These are phyloP conservation scores for Pyrenochaeta sp. DNA, from an alignment of 2,329 filamentous ascomycete species.

Conservation along the genomic window DNA sequence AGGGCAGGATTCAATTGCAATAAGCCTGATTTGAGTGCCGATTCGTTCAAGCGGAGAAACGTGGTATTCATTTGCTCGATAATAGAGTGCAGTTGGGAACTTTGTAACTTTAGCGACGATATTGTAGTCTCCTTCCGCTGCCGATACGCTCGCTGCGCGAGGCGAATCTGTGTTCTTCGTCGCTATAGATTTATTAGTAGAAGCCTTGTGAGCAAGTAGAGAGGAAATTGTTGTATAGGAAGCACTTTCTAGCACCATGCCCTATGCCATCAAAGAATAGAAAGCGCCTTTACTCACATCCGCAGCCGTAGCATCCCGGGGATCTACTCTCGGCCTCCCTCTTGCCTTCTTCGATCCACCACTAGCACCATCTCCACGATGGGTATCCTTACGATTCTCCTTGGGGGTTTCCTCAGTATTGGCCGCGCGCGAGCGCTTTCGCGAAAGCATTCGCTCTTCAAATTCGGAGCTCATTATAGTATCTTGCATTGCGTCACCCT, in stretches of 20 bases:
- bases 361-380: slow-evolving; percentile 30
- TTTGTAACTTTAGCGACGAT: slow-evolving; percentile 73
- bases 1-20: slow-evolving; percentile 66
- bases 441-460: slow-evolving; percentile 36
- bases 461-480: slow-evolving; percentile 44
- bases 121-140: slow-evolving; percentile 86
- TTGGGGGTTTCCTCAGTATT: slow-evolving; percentile 13
- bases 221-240: not conserved
- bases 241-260: not conserved
- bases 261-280: not conserved
- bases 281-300: slow-evolving; percentile 68
- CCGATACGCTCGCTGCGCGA: slow-evolving; percentile 86
- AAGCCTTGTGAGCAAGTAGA: not conserved
- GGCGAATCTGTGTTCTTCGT: slow-evolving; percentile 84
- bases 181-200: slow-evolving; percentile 60
- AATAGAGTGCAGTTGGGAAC: slow-evolving; percentile 72
- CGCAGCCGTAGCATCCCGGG: slow-evolving; percentile 78
- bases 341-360: slow-evolving; percentile 62
- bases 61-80: slow-evolving; percentile 78
- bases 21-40: slow-evolving; percentile 65
- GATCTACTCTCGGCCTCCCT: slow-evolving; percentile 78
- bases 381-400: too few relatives aligned
- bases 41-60: slow-evolving; percentile 73
- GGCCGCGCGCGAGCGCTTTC: slow-evolving; percentile 43
- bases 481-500: not conserved